A percentile compares a stretch with the other conserved stretches of the same genome.
Evolutionary conservation across 148 eudicot species (phyloP).

Genomic region (Pouteria glomerata): DNA sequence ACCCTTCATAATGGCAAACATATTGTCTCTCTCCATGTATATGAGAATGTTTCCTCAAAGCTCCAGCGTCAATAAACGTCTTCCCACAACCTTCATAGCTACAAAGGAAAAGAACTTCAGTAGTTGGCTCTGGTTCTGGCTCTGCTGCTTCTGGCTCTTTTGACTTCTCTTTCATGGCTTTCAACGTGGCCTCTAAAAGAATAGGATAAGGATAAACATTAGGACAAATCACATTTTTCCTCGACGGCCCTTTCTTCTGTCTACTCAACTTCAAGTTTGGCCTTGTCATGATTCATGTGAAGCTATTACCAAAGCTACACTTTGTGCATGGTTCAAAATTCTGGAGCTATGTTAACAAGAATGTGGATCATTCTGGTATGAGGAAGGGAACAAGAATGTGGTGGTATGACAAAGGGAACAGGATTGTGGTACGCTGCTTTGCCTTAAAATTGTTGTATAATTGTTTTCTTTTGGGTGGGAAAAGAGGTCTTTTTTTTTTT

Average conservation of each 20-base stretch:
- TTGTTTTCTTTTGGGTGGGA: too few relatives aligned
- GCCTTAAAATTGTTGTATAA: too few relatives aligned
- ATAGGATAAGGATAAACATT: background rate
- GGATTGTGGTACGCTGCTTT: too few relatives aligned
- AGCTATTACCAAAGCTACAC: background rate
- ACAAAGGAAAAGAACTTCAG: conserved; percentile 98
- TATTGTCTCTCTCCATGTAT: conserved; percentile 96
- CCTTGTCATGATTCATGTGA: background rate
- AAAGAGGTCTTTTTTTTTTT: too few relatives aligned
- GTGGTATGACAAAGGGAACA: too few relatives aligned
- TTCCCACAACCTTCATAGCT: conserved; percentile 96
- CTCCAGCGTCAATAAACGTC: conserved; percentile 95
- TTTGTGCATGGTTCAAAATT: too few relatives aligned
- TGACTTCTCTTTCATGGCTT: conserved; percentile 62
- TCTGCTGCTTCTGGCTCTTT: conserved; percentile 62
- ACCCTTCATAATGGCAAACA: conserved; percentile 71
- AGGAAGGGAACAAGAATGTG: too few relatives aligned
- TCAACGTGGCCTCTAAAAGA: conserved; percentile 55
- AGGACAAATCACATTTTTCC: background rate
- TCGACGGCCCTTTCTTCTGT: too few relatives aligned
- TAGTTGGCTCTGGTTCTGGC: conserved; percentile 90
- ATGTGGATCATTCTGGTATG: too few relatives aligned
- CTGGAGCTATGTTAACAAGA: too few relatives aligned
- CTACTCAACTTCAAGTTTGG: too few relatives aligned
- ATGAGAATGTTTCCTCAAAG: conserved; percentile 90